Evolutionary conservation across 768 basidiomycete genomes (phyloP).

Genomic region (Polyporus arcularius): DNA sequence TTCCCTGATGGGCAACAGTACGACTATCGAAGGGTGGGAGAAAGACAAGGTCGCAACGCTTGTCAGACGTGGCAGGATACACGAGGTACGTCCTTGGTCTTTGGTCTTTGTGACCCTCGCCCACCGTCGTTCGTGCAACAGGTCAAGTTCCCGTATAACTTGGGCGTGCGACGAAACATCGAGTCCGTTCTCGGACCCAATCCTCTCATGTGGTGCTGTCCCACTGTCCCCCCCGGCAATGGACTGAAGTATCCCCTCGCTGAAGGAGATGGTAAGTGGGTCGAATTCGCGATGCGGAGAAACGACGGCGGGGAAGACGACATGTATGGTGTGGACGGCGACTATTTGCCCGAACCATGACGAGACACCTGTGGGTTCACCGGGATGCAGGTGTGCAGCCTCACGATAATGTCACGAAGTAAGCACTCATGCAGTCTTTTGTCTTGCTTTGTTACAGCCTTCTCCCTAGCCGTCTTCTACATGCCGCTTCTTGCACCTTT

Average conservation of each 20-base stretch:
- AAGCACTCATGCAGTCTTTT: slow-evolving; percentile 15
- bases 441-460: not conserved
- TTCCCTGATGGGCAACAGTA: slow-evolving; percentile 74
- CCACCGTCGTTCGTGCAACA: slow-evolving; percentile 28
- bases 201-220: slow-evolving; percentile 84
- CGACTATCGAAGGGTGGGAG: slow-evolving; percentile 98
- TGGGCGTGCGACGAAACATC: slow-evolving; percentile 75
- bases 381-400: slow-evolving; percentile 11
- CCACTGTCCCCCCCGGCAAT: slow-evolving; percentile 61
- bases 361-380: not conserved
- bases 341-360: slow-evolving; percentile 12
- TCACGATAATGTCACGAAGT: slow-evolving; percentile 8
- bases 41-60: slow-evolving; percentile 92
- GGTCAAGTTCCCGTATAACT: slow-evolving; percentile 93
- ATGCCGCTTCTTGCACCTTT: not conserved
- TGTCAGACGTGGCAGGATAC: slow-evolving; percentile 81
- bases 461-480: not conserved
- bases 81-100: slow-evolving; percentile 49
- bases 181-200: slow-evolving; percentile 75
- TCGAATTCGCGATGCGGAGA: slow-evolving; percentile 36
- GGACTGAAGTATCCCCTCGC: slow-evolving; percentile 80
- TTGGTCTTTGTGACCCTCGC: not conserved
- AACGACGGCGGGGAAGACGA: not conserved
- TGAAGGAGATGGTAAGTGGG: slow-evolving; percentile 74
- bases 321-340: slow-evolving; percentile 10